phyloP scores from a whole-genome alignment of 1,139 yeast species.

The Entelexis paramagnoliae region DNA sequence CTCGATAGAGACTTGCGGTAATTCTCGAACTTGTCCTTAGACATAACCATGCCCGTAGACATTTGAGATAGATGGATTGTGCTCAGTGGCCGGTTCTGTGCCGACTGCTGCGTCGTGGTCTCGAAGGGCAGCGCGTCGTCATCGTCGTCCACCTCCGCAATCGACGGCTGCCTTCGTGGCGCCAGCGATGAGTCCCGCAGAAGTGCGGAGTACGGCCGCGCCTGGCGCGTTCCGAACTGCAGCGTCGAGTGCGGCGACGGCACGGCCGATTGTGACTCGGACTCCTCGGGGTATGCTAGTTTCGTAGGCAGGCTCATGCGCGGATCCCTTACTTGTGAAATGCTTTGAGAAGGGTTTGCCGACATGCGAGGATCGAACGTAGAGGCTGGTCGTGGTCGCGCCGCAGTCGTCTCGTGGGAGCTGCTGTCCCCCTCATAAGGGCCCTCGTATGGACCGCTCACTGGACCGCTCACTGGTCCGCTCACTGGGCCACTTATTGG shows the following conservation, averaged over 20 bases:
- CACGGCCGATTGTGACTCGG: neutral
- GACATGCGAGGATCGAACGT: neutral
- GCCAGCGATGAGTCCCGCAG: slow-evolving; percentile 6
- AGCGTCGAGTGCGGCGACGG: slow-evolving; percentile 6
- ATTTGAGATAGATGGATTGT: slow-evolving; percentile 17
- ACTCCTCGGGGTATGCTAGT: neutral
- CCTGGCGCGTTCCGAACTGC: slow-evolving; percentile 5
- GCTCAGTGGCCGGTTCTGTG: slow-evolving; percentile 19
- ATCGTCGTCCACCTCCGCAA: slow-evolving; percentile 12
- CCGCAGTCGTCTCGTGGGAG: neutral
- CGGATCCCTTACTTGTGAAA: neutral
- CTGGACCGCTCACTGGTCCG: neutral
- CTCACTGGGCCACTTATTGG: neutral
- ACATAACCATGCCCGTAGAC: slow-evolving; percentile 28
- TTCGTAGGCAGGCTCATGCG: slow-evolving; percentile 1
- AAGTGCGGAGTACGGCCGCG: slow-evolving; percentile 5
- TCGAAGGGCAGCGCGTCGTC: slow-evolving; percentile 25
- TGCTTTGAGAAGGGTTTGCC: neutral
- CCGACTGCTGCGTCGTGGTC: slow-evolving; percentile 21
- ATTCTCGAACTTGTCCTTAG: slow-evolving; percentile 31
- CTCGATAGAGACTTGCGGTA: slow-evolving; percentile 27
- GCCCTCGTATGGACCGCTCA: neutral
- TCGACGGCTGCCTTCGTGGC: neutral
- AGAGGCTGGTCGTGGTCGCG: neutral
- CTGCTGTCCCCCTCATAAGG: neutral